These are phyloP conservation scores for Coleophoma cylindrospora DNA, from an alignment of 2,329 filamentous ascomycete species.

Conservation along the genomic window DNA sequence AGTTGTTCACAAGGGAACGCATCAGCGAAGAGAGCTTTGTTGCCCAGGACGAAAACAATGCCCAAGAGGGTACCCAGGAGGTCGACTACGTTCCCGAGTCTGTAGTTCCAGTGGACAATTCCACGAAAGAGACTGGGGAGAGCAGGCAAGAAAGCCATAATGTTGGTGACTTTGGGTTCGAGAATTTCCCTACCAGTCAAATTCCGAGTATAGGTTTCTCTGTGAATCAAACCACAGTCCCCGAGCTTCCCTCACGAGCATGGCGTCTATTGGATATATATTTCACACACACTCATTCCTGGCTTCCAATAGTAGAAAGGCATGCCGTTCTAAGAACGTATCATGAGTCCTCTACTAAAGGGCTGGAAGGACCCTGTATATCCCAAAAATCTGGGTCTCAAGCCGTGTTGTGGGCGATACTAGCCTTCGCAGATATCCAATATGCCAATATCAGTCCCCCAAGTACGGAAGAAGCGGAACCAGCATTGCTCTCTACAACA, in stretches of 20 bases:
- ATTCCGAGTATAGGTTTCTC: not conserved
- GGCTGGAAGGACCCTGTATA: not conserved
- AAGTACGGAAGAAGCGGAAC: not conserved
- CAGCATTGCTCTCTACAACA: constrained; percentile 4
- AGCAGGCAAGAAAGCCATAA: no score
- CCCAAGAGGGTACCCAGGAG: no score
- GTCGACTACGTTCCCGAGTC: not conserved
- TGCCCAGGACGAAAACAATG: no score
- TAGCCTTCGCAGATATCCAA: not conserved
- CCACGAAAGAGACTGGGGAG: not conserved
- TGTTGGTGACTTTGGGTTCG: no score
- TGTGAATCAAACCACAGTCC: not conserved
- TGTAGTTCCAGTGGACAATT: not conserved
- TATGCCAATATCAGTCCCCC: not conserved
- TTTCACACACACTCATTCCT: constrained; percentile 67
- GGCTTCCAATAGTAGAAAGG: constrained; percentile 67
- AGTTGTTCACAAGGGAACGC: no score
- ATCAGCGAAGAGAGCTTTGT: no score
- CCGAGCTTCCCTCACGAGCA: not conserved
- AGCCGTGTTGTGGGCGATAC: constrained; percentile 1
- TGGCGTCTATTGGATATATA: constrained; percentile 51
- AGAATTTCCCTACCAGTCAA: not conserved
- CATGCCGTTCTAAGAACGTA: constrained; percentile 37
- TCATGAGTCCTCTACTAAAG: not conserved
- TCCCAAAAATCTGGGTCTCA: not conserved